These are phyloP conservation scores for Urochloa ruziziensis DNA, from an alignment of 176 grass and related monocot species.

Conservation along the genomic window DNA sequence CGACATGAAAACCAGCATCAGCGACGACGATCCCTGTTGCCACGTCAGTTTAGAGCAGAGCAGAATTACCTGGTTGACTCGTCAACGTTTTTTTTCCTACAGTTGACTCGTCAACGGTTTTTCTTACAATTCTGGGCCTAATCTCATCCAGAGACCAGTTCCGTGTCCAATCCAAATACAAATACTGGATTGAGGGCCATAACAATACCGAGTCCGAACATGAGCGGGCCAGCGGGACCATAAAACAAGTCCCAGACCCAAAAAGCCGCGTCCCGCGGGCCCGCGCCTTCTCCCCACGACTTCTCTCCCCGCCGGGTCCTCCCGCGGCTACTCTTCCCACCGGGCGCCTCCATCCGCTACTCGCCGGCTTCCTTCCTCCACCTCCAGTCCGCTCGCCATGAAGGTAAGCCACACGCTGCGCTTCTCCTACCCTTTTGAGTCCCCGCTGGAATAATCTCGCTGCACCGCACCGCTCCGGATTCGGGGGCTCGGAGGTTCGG, in stretches of 20 bases:
- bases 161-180: background rate
- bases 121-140: background rate
- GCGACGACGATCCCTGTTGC: too few species aligned
- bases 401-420: constrained; percentile 9
- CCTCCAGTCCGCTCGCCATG: constrained; percentile 14
- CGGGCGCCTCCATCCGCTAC: background rate
- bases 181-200: background rate
- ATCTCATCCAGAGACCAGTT: background rate
- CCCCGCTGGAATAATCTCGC: too few species aligned
- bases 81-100: too few species aligned
- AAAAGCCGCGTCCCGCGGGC: background rate
- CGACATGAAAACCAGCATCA: too few species aligned
- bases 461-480: background rate
- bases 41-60: too few species aligned
- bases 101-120: too few species aligned
- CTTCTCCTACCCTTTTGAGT: background rate
- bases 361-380: background rate
- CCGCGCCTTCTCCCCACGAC: too few species aligned
- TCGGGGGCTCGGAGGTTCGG: background rate
- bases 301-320: too few species aligned
- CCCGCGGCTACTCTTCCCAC: background rate
- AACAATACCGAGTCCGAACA: background rate
- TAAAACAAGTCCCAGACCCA: too few species aligned
- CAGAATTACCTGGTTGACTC: too few species aligned
- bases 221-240: background rate